Base-by-base conservation (phyloP, 768 basidiomycete genomes). In the Lentinula sp. region DNA sequence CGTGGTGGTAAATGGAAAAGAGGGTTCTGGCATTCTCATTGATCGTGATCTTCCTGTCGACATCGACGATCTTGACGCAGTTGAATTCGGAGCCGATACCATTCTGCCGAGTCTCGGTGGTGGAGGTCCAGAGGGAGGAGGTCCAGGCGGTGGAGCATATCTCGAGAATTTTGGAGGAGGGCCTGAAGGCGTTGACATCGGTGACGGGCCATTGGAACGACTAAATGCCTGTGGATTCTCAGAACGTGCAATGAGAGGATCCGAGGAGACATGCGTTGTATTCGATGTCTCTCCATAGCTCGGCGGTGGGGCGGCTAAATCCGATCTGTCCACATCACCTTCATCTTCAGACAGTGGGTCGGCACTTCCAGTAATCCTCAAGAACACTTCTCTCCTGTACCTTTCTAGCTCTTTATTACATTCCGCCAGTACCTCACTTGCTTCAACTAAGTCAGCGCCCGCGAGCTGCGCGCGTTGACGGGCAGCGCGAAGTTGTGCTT, bases 371-470 rank as follows among this genome's bases (percentile, higher is more conserved):
- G 66, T 70, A 40, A 73, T 67, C 52, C 70, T 70, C 60, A 72
- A 68, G 59, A 79, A 78, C 0, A 73, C 71, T 21, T 73, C 70
- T 39, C 70, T 56, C 28, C 67, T 63, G 49, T 63, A 68, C 3
- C 40, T 28, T 21, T 64, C 63, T 13, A 68, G 59, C 13, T 63
- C 64, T 1, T 28, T 46, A 5, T 66, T 65, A 31, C 64, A 62
- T 16, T 59, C 56, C 15, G 57, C 18, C 15, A 68, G 53, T 5
- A 57, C 61, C 45, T 66, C 63, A 35, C 64, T 62, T 16, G 67
- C 67, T 13, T 59, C 64, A 51, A 46, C 60, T 23, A 68, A 45
- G 31, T 68, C 67, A 8, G 61, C 62, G 7, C 67, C 67, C 4
- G 65, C 42, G 2, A 59, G 52, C 10, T 39, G 55, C 9, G 62